Evolutionary conservation across 1,284 basidiomycete genomes (phyloP), one percentile per base, ranked within the genome.

Genomic region (Psilocybe mexicana): DNA sequence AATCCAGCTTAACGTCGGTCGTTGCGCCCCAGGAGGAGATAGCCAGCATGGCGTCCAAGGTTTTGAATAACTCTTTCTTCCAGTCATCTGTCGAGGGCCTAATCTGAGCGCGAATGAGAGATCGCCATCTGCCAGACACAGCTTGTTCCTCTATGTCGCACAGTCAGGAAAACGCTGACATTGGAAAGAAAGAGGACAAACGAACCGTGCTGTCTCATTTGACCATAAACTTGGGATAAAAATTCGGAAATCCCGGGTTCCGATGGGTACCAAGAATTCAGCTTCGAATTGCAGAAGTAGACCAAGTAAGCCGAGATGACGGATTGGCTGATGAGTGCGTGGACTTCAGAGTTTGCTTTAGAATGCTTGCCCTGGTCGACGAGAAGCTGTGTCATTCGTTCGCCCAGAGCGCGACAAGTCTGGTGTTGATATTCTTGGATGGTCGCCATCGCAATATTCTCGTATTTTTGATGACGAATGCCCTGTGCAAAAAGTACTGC

Each of bases 81-180:
- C 63, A 66, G 11, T 6, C 35, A 1, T 53, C 61, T 1, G 58
- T 26, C 6, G 57, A 26, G 1, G 58, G 42, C 23, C 64, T 61
- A 35, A 67, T 62, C 26, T 70, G 66, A 18, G 68, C 63, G 10
- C 69, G 69, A 14, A 71, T 70, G 33, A 73, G 58, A 4, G 72
- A 64, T 0, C 72, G 67, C 72, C 72, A 74, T 53, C 72, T 60
- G 23, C 71, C 72, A 7, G 69, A 69, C 28, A 73, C 66, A 3
- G 71, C 69, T 60, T 72, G 71, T 45, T 71, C 68, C 59, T 72
- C 72, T 74, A 49, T n/a, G 11, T 14, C 24, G 23, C 4, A 14
- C 50, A 38, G 43, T 11, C 10, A 52, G 28, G 14, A 8, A n/a
- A n/a, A 35, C 25, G 42, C 23, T 36, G 24, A 23, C 2, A 8